Conservation (phyloP, 192 early-diverging fungal species). For the Gaertneriomyces sp. region DNA sequence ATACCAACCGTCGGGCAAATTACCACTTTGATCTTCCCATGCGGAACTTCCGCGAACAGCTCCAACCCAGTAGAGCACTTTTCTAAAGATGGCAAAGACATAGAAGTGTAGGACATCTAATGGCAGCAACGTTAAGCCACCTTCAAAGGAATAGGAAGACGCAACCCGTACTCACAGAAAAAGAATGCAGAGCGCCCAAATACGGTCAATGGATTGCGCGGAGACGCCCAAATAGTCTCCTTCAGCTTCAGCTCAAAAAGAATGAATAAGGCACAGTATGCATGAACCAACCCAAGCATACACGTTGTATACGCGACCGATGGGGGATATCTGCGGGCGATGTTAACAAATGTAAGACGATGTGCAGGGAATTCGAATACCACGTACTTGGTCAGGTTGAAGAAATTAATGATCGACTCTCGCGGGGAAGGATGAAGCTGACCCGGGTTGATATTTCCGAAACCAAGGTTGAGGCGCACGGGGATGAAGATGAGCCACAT, state of each 20-base stretch:
- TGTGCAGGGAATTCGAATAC: not conserved
- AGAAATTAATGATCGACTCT: conserved; percentile 33
- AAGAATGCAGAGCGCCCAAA: conserved; percentile 31
- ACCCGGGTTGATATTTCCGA: conserved; percentile 42
- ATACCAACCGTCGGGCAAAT: conserved; percentile 22
- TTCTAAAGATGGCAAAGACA: conserved; percentile 11
- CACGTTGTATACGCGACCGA: conserved; percentile 31
- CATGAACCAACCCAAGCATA: conserved; percentile 32
- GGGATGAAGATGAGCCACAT: conserved; percentile 32
- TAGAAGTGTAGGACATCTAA: conserved; percentile 32
- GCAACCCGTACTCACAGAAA: conserved; percentile 20
- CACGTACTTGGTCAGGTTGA: conserved; percentile 38
- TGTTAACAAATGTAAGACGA: not conserved
- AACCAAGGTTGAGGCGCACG: conserved; percentile 27
- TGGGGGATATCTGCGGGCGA: conserved; percentile 33
- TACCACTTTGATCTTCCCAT: conserved; percentile 15
- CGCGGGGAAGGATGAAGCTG: conserved; percentile 23
- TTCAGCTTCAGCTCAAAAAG: conserved; percentile 7
- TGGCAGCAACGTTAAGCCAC: not conserved
- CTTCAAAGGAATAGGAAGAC: not conserved
- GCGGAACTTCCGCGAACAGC: not conserved
- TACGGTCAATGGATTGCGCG: conserved; percentile 19
- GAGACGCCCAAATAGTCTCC: conserved; percentile 1
- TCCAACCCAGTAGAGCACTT: conserved; percentile 7
- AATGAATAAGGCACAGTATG: conserved; percentile 28